Conservation (phyloP, 169 alveolate genomes). For the Plasmodium inui region DNA sequence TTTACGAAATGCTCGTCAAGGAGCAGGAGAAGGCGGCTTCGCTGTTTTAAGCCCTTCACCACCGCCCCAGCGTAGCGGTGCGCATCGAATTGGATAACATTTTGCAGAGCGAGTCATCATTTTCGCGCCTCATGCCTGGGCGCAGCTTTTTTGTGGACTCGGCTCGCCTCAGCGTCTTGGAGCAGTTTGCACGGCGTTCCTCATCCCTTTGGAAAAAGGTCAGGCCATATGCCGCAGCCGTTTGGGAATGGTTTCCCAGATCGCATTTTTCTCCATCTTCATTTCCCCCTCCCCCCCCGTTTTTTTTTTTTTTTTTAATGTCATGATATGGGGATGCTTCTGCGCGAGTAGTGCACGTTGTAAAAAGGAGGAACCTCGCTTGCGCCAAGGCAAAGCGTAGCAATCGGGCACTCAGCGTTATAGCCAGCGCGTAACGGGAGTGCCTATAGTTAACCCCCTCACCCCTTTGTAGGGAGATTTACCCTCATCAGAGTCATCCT, state of each 20-base stretch:
- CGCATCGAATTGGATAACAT: background rate
- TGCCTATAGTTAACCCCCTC: background rate
- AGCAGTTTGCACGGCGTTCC: background rate
- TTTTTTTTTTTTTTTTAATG: background rate
- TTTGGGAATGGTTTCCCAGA: background rate
- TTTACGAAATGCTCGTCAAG: conserved; percentile 97
- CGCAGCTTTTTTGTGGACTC: background rate
- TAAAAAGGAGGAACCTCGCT: background rate
- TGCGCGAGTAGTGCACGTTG: background rate
- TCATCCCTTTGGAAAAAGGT: no score
- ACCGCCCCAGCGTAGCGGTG: background rate
- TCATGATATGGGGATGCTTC: background rate
- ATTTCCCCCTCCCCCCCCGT: background rate
- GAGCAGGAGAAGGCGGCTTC: conserved; percentile 95
- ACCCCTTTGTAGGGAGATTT: background rate
- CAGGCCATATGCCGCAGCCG: no score
- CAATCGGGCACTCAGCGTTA: background rate
- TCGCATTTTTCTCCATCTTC: background rate
- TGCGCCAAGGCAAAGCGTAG: background rate
- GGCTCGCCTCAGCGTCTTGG: background rate
- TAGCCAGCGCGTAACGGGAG: background rate
- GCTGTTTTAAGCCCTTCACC: conserved; percentile 74
- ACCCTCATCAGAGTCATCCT: background rate
- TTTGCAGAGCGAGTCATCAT: background rate
- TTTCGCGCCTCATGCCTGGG: background rate